phyloP scores from a whole-genome alignment of 2,329 filamentous ascomycete genomes.

The Epichloe scottii region DNA sequence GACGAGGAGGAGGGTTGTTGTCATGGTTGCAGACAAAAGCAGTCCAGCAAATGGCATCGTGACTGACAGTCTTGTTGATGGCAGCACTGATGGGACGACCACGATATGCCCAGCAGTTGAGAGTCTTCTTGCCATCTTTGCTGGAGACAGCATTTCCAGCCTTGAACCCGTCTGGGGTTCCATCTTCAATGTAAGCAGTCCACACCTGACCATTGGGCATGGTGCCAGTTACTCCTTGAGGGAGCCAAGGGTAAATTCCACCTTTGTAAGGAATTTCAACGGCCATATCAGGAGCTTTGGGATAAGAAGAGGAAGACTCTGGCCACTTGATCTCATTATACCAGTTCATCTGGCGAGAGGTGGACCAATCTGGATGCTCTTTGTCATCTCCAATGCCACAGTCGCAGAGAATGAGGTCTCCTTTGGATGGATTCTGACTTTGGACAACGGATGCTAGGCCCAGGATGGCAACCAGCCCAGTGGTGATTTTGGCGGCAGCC shows the following conservation, averaged over 20 bases:
- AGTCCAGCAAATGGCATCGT: slow-evolving; percentile 26
- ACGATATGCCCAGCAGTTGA: slow-evolving; percentile 30
- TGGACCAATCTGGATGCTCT: slow-evolving; percentile 27
- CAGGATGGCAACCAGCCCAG: slow-evolving; percentile 11
- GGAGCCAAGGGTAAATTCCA: slow-evolving; percentile 27
- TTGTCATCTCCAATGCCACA: slow-evolving; percentile 30
- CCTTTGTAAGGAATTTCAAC: slow-evolving; percentile 26
- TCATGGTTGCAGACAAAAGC: slow-evolving; percentile 30
- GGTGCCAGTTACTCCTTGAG: slow-evolving; percentile 23
- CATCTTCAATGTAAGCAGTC: slow-evolving; percentile 29
- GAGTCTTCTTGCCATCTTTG: slow-evolving; percentile 25
- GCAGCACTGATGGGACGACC: slow-evolving; percentile 26
- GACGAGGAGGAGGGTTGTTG: slow-evolving; percentile 19
- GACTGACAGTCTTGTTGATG: slow-evolving; percentile 25
- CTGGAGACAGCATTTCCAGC: slow-evolving; percentile 28
- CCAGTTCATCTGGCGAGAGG: slow-evolving; percentile 32
- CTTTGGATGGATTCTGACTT: slow-evolving; percentile 18
- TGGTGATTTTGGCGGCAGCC: slow-evolving; percentile 12
- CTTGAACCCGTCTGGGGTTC: slow-evolving; percentile 26
- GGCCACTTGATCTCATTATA: slow-evolving; percentile 27
- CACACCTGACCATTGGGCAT: slow-evolving; percentile 27
- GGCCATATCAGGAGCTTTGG: slow-evolving; percentile 24
- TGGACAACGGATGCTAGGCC: slow-evolving; percentile 11
- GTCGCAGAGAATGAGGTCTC: slow-evolving; percentile 28
- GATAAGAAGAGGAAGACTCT: slow-evolving; percentile 20